Evolutionary conservation across 139 green algal genomes (phyloP).

Genomic region (Spirogloea muscicola): DNA sequence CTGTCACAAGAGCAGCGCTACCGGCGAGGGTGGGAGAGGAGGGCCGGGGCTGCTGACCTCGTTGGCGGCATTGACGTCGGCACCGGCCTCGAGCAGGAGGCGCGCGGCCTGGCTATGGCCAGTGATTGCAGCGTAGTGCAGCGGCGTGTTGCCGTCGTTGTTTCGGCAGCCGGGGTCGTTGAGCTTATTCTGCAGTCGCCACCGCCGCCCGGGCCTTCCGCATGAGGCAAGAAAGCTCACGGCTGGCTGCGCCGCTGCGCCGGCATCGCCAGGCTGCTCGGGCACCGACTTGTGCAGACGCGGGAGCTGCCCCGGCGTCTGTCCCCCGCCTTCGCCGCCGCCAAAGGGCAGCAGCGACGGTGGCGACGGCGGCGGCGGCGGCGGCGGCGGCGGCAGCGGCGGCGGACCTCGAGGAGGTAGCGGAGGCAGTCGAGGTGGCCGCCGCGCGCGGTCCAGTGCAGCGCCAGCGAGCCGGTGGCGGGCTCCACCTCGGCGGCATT

Average conservation of each 20-base stretch:
- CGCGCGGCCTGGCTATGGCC: not conserved
- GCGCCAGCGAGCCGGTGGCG: slow-evolving; percentile 4
- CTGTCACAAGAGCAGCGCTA: not conserved
- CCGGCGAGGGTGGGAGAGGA: not conserved
- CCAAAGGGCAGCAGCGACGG: too few species aligned
- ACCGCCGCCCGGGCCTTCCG: too few species aligned
- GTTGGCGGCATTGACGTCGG: slow-evolving; percentile 15
- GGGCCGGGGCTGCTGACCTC: slow-evolving; percentile 5
- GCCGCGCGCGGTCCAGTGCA: slow-evolving; percentile 15
- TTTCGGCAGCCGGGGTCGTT: slow-evolving; percentile 22
- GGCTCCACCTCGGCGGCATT: not conserved
- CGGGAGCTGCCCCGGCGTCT: too few species aligned
- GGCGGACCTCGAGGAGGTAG: slow-evolving; percentile 12
- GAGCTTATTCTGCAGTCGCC: too few species aligned
- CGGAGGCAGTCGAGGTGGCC: slow-evolving; percentile 9
- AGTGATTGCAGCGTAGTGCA: slow-evolving; percentile 21
- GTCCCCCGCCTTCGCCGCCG: too few species aligned
- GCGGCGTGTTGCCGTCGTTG: slow-evolving; percentile 25
- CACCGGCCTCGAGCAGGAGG: slow-evolving; percentile 30
- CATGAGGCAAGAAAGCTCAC: too few species aligned
- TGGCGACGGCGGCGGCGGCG: too few species aligned
- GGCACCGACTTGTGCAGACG: too few species aligned
- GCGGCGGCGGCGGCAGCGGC: too few species aligned
- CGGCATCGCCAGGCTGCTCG: too few species aligned
- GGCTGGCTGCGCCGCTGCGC: too few species aligned